Evolutionary conservation across 805 yeast genomes (phyloP).

Genomic region (Schizosaccharomyces japonicus): DNA sequence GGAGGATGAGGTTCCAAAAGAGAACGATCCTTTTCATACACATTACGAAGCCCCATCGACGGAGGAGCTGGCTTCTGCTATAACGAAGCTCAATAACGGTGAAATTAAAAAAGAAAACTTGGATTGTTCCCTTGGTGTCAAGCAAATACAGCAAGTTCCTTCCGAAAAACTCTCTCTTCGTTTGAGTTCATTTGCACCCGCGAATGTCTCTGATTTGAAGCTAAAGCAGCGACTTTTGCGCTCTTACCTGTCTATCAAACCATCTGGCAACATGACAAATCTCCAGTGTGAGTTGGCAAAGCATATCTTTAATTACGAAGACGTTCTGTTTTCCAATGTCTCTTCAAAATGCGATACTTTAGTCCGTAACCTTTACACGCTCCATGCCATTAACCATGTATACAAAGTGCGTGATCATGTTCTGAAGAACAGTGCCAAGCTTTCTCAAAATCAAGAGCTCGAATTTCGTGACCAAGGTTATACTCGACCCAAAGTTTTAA

Average conservation of each 20-base stretch:
- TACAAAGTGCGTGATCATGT: slow-evolving; percentile 71
- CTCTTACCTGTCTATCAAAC: background rate
- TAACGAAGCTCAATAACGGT: too few species aligned
- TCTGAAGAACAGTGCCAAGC: slow-evolving; percentile 45
- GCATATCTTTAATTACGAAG: background rate
- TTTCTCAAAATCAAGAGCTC: slow-evolving; percentile 21
- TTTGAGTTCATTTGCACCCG: too few species aligned
- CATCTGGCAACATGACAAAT: background rate
- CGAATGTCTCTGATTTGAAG: background rate
- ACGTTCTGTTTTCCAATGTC: background rate
- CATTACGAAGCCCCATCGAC: too few species aligned
- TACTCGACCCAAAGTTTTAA: slow-evolving; percentile 70
- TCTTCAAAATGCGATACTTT: background rate
- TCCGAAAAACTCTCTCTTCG: too few species aligned
- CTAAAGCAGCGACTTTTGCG: background rate
- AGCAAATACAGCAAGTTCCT: too few species aligned
- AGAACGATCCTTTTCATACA: too few species aligned
- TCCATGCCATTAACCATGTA: slow-evolving; percentile 65
- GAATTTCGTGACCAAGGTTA: slow-evolving; percentile 84
- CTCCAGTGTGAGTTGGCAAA: background rate
- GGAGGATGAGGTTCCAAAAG: too few species aligned
- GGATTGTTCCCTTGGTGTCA: too few species aligned
- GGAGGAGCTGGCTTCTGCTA: too few species aligned
- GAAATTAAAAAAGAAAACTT: too few species aligned
- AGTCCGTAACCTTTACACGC: slow-evolving; percentile 26